These are phyloP conservation scores for Phytophthora sojae DNA, from an alignment of 352 stramenopile species.

Conservation along the genomic window DNA sequence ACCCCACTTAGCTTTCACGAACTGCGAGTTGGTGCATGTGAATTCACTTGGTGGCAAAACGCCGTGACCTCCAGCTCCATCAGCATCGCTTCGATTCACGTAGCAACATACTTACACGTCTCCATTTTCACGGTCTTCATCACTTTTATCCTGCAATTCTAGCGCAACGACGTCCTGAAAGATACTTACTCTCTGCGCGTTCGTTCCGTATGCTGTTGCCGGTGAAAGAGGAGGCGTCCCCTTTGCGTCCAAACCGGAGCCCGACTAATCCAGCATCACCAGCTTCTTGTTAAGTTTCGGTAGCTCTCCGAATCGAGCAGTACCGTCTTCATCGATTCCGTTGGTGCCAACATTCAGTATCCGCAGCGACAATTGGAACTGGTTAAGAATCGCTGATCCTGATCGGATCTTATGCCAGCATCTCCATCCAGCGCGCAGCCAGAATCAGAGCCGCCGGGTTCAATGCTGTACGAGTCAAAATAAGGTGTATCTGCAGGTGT, in stretches of 20 bases:
- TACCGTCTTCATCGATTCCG: conserved; percentile 62
- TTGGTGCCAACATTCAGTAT: conserved; percentile 69
- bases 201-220: conserved; percentile 66
- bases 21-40: background rate
- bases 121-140: conserved; percentile 10
- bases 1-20: conserved; percentile 1
- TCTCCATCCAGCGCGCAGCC: conserved; percentile 51
- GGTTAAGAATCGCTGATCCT: conserved; percentile 52
- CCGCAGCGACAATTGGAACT: conserved; percentile 61
- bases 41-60: background rate
- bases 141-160: conserved; percentile 48
- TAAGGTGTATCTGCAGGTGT: no score
- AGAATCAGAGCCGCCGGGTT: conserved; percentile 66
- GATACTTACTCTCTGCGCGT: conserved; percentile 43
- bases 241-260: conserved; percentile 63
- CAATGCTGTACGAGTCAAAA: no score
- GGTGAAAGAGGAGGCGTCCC: conserved; percentile 54
- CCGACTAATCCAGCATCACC: conserved; percentile 67
- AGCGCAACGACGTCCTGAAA: conserved; percentile 47
- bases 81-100: no score
- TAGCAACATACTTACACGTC: background rate
- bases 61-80: background rate
- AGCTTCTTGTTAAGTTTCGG: conserved; percentile 63
- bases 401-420: conserved; percentile 57
- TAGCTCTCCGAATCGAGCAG: conserved; percentile 57